Evolutionary conservation across 345 rosid genomes (phyloP).

Genomic region (Bruguiera gymnorhiza): DNA sequence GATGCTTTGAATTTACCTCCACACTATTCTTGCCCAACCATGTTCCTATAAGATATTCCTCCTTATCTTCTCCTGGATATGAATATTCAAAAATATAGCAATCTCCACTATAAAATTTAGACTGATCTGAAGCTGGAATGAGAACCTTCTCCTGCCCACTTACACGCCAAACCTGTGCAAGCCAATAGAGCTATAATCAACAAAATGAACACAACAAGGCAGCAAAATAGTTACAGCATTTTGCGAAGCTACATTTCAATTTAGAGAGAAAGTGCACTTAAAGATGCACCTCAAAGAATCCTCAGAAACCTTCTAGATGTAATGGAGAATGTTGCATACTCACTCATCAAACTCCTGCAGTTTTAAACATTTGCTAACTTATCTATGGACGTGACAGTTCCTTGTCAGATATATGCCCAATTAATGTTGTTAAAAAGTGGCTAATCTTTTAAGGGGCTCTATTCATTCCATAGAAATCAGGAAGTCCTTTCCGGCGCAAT

Average conservation of each 20-base stretch:
- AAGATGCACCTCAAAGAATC: background rate
- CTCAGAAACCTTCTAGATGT: background rate
- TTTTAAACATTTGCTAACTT: too few species aligned
- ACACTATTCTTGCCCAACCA: slow-evolving; percentile 93
- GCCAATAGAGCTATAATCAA: slow-evolving; percentile 18
- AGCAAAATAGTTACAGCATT: background rate
- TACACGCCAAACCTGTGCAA: slow-evolving; percentile 80
- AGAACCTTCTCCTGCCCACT: slow-evolving; percentile 65
- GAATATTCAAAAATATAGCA: slow-evolving; percentile 87
- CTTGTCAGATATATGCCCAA: too few species aligned
- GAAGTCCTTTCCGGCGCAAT: too few species aligned
- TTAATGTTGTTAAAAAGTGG: too few species aligned
- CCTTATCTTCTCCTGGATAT: slow-evolving; percentile 90
- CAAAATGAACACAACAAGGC: background rate
- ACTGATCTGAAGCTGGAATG: slow-evolving; percentile 77
- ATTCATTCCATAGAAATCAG: too few species aligned
- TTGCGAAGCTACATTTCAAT: background rate
- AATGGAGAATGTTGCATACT: background rate
- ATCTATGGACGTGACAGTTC: too few species aligned
- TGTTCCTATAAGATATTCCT: slow-evolving; percentile 83
- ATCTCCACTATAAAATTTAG: slow-evolving; percentile 83
- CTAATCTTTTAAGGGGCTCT: too few species aligned
- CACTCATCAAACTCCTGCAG: too few species aligned
- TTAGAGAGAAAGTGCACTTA: background rate
- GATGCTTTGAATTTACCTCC: slow-evolving; percentile 51